phyloP scores from a whole-genome alignment of 1,139 yeast genomes.

The Arxiozyma telluris region DNA sequence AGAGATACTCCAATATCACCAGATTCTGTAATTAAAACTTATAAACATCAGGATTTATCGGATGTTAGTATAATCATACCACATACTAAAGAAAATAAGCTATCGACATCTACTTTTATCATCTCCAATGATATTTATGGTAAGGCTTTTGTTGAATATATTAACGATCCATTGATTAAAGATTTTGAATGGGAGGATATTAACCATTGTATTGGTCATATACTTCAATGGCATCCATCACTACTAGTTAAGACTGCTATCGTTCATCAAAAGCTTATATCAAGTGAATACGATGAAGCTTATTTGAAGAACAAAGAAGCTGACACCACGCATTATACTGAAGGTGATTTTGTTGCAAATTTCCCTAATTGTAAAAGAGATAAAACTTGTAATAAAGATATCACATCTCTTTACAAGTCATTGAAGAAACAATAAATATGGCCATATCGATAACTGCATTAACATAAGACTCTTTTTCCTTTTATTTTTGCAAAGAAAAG shows the following conservation, averaged over 20 bases:
- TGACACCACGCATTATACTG: slow-evolving; percentile 40
- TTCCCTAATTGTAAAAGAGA: slow-evolving; percentile 47
- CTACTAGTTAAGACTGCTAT: slow-evolving; percentile 63
- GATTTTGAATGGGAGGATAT: slow-evolving; percentile 55
- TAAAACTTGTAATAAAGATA: slow-evolving; percentile 43
- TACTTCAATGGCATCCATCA: slow-evolving; percentile 89
- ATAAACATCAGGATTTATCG: slow-evolving; percentile 47
- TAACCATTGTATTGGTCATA: slow-evolving; percentile 66
- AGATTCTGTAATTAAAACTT: slow-evolving; percentile 61
- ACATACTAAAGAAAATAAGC: slow-evolving; percentile 46
- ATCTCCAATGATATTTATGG: slow-evolving; percentile 57
- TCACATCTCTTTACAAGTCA: slow-evolving; percentile 29
- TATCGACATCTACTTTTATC: slow-evolving; percentile 63
- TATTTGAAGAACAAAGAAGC: slow-evolving; percentile 17
- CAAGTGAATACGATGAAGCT: slow-evolving; percentile 36
- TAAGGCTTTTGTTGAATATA: slow-evolving; percentile 59
- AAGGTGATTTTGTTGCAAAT: slow-evolving; percentile 57
- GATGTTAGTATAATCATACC: slow-evolving; percentile 53
- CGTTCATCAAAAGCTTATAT: slow-evolving; percentile 52
- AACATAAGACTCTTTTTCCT: background rate
- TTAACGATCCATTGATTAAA: slow-evolving; percentile 65
- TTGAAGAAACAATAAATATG: background rate
- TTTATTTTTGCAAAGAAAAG: background rate
- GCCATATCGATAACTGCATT: background rate
- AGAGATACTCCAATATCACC: slow-evolving; percentile 63